A percentile compares a stretch with the other conserved stretches of the same genome.
Evolutionary conservation across 73 alveolate genomes (phyloP).

Genomic region (Breviolum minutum): DNA sequence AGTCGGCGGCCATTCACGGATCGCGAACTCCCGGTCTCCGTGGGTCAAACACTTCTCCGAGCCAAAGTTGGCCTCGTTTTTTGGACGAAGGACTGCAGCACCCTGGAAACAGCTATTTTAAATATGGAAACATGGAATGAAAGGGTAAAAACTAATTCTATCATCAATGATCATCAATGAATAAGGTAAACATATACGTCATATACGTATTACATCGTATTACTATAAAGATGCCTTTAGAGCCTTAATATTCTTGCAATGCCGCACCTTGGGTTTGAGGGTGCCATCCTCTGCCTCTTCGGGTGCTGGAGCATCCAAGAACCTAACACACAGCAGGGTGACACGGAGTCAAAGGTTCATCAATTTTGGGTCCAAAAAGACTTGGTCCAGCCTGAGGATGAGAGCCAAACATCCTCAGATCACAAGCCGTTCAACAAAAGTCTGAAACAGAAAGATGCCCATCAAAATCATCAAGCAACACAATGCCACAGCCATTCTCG

Average conservation of each 20-base stretch:
- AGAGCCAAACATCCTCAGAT: slow-evolving; percentile 30
- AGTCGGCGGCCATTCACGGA: slow-evolving; percentile 58
- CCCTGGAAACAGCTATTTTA: no score
- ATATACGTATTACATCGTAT: no score
- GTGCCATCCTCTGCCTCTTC: slow-evolving; percentile 61
- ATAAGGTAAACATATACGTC: no score
- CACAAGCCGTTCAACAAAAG: background rate
- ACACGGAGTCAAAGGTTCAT: background rate
- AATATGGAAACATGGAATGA: no score
- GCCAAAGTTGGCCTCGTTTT: slow-evolving; percentile 52
- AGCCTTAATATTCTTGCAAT: background rate
- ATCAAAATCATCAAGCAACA: no score
- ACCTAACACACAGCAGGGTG: background rate
- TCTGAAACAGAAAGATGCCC: no score
- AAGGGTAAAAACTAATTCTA: no score
- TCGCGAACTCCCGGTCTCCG: slow-evolving; percentile 53
- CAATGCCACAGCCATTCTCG: no score
- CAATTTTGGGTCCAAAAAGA: no score
- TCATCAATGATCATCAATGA: no score
- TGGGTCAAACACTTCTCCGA: slow-evolving; percentile 1
- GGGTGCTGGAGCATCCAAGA: slow-evolving; percentile 51
- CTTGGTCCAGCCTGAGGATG: slow-evolving; percentile 21
- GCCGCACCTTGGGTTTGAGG: slow-evolving; percentile 34
- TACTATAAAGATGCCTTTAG: no score
- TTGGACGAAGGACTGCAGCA: no score